Base-by-base conservation (phyloP, 352 stramenopile genomes). In the Phytophthora sojae region DNA sequence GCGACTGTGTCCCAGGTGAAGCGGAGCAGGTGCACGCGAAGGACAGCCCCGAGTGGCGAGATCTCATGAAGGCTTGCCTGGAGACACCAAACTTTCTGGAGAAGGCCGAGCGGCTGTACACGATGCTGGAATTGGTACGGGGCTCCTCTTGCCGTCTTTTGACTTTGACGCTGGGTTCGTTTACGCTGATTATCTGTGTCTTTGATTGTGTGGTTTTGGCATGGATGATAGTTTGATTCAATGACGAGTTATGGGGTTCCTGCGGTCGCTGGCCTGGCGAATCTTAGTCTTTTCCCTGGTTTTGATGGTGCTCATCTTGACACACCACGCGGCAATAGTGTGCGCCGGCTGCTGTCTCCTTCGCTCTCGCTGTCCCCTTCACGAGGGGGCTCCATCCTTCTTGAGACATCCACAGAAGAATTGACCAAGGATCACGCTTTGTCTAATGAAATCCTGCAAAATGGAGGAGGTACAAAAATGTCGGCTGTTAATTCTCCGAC, bases 171-270 rank as follows among this genome's bases (percentile, higher is more conserved):
- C 11, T 42, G 37, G 37, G 37, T 44, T 44, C 37, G 14, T 44
- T n/a, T 44, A 8, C 15, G 14, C 12, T 44, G 37, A 44, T n/a
- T 44, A 8, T 44, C 4, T 44, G 7, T 44, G 14, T 15, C 4
- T 44, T 44, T 44, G 4, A 7, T n/a, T 25, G 21, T 50, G 23
- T 39, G n/a, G 21, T 21, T 42, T 54, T 39, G 32, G 57, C 11
- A 21, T 63, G 19, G 21, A 21, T 21, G 21, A 21, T 52, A 93
- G 86, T 94, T 92, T 59, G 80, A 91, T 15, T 80, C 81, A 17
- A 92, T 94, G 68, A 82, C 60, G 6, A 80, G 71, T 15, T 89
- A 92, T 47, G 86, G 84, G 9, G 74, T 94, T 6, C 83, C 85
- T 26, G 76, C 85, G 7, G 72, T 94, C 26, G 83, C 81, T 0